Conservation (phyloP, 2,329 filamentous ascomycete species). For the Rhynchosporium secalis region DNA sequence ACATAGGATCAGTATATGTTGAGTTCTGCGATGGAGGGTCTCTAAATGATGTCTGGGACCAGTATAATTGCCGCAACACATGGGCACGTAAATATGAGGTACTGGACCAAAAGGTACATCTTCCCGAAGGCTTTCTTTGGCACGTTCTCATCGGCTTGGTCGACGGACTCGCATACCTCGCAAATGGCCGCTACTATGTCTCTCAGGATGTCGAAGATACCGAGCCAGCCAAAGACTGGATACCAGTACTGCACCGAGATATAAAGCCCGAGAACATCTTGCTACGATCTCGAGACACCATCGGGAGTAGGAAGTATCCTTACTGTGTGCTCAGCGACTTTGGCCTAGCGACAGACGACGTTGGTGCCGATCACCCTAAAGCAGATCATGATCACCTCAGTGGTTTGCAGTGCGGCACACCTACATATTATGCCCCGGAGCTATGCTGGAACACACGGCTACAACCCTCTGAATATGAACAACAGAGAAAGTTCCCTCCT, state of each 20-base stretch:
- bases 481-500: conserved; percentile 20
- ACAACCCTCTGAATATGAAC: background rate
- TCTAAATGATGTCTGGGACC: conserved; percentile 29
- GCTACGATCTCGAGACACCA: conserved; percentile 31
- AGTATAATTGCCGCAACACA: conserved; percentile 19
- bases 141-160: conserved; percentile 34
- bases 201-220: conserved; percentile 14
- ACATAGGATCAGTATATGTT: conserved; percentile 31
- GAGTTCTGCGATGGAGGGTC: conserved; percentile 38
- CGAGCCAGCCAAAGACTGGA: conserved; percentile 23
- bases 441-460: conserved; percentile 29
- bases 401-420: conserved; percentile 21
- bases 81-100: conserved; percentile 5
- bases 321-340: conserved; percentile 38
- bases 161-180: conserved; percentile 36
- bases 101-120: background rate
- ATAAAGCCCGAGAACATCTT: conserved; percentile 39
- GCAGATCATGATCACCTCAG: conserved; percentile 17
- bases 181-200: conserved; percentile 23
- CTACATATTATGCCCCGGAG: conserved; percentile 31
- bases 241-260: conserved; percentile 36
- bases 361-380: conserved; percentile 8
- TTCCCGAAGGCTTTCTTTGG: conserved; percentile 36
- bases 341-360: conserved; percentile 32
- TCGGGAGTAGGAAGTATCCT: conserved; percentile 29